These are phyloP conservation scores for Candida ascalaphidarum DNA, from an alignment of 805 yeast genomes.

Conservation along the genomic window DNA sequence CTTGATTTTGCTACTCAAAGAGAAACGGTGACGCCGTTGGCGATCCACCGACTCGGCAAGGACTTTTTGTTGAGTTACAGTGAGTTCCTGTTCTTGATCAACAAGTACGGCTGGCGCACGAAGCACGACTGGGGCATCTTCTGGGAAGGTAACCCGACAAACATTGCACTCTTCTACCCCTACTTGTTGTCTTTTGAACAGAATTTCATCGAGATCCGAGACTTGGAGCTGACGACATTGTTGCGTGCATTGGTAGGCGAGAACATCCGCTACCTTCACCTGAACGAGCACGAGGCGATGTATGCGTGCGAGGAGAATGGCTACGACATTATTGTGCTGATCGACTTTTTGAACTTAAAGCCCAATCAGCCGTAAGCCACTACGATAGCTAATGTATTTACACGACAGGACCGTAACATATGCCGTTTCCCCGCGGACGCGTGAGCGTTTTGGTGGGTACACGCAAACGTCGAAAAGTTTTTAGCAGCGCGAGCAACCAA, in stretches of 20 bases:
- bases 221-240: conserved; percentile 79
- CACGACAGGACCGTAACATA: too few species aligned
- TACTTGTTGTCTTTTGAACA: conserved; percentile 86
- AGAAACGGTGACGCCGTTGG: conserved; percentile 76
- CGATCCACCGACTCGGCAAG: conserved; percentile 81
- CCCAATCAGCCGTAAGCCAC: conserved; percentile 19
- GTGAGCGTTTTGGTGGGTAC: too few species aligned
- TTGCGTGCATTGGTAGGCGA: conserved; percentile 88
- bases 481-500: too few species aligned
- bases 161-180: conserved; percentile 91
- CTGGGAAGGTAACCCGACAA: conserved; percentile 96
- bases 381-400: too few species aligned
- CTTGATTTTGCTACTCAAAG: conserved; percentile 84
- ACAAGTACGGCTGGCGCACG: conserved; percentile 93
- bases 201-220: conserved; percentile 84
- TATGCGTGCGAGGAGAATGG: conserved; percentile 91
- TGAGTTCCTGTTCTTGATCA: conserved; percentile 90
- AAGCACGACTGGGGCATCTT: conserved; percentile 88
- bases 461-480: too few species aligned
- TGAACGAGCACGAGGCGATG: conserved; percentile 86
- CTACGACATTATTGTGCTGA: conserved; percentile 81
- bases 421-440: too few species aligned
- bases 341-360: conserved; percentile 74
- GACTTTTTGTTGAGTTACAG: conserved; percentile 85
- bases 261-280: conserved; percentile 80